These are phyloP conservation scores for Chlorella sp. DNA, from an alignment of 139 green algal species.

Conservation along the genomic window DNA sequence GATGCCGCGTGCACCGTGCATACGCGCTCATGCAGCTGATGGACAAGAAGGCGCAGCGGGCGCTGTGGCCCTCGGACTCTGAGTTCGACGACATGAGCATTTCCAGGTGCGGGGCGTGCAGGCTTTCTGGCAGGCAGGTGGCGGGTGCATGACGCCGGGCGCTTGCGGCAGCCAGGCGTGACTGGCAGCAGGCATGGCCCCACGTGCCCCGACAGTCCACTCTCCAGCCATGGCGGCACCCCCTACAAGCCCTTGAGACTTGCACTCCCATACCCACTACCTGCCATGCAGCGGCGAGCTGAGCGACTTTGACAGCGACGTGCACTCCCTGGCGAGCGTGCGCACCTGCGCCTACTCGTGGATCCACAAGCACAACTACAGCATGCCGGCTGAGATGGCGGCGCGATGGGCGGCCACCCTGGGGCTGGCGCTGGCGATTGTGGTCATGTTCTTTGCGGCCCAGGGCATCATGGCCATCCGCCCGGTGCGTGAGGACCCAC, in stretches of 20 bases:
- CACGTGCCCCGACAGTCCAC: too few relatives aligned
- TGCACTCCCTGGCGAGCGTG: slow-evolving; percentile 33
- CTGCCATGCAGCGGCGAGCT: slow-evolving; percentile 40
- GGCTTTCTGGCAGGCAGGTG: too few relatives aligned
- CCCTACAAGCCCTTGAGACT: too few relatives aligned
- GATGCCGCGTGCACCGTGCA: too few relatives aligned
- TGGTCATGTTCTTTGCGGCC: too few relatives aligned
- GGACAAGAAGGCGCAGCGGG: slow-evolving; percentile 20
- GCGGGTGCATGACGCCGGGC: too few relatives aligned
- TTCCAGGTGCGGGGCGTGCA: too few relatives aligned
- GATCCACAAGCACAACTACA: slow-evolving; percentile 32
- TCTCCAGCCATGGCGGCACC: too few relatives aligned
- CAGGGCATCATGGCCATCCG: neutral
- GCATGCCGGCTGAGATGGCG: slow-evolving; percentile 24
- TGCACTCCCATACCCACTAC: too few relatives aligned
- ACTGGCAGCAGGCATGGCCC: too few relatives aligned
- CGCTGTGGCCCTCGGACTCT: slow-evolving; percentile 22
- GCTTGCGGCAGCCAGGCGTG: too few relatives aligned
- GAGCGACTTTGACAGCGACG: slow-evolving; percentile 44
- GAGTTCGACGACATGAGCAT: slow-evolving; percentile 37
- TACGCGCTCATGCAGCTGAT: slow-evolving; percentile 24
- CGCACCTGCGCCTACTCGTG: slow-evolving; percentile 35
- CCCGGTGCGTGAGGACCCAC: too few relatives aligned
- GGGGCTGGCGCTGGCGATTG: neutral
- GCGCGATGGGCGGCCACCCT: slow-evolving; percentile 9